Percentiles rank a stretch among this genome's conserved stretches.
Conservation (phyloP, 768 basidiomycete species). For the Termitomyces sp. region DNA sequence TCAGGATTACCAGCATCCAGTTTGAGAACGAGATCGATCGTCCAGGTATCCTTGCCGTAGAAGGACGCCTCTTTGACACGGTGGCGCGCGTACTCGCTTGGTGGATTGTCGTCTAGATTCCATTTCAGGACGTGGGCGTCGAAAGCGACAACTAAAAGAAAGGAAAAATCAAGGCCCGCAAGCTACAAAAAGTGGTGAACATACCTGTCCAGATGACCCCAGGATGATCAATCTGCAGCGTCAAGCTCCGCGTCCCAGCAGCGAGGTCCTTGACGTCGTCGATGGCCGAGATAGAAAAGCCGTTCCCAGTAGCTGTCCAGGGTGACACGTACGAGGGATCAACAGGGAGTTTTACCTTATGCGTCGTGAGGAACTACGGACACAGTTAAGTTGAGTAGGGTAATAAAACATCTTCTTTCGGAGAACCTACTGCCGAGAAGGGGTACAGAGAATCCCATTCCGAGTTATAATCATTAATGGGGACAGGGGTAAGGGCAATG, state of each 20-base stretch:
- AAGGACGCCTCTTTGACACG: constrained; percentile 92
- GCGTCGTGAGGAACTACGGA: constrained; percentile 75
- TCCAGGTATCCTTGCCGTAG: constrained; percentile 72
- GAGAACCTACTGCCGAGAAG: constrained; percentile 56
- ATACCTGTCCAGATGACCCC: constrained; percentile 84
- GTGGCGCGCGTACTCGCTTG: constrained; percentile 71
- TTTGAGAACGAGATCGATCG: constrained; percentile 68
- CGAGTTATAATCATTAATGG: constrained; percentile 72
- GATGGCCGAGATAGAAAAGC: constrained; percentile 53
- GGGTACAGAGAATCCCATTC: constrained; percentile 91
- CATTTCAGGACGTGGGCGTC: constrained; percentile 86
- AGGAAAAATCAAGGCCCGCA: background rate
- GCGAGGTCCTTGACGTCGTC: constrained; percentile 51
- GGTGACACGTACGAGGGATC: constrained; percentile 47
- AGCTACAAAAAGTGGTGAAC: background rate
- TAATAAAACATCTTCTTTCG: background rate
- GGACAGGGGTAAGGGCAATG: constrained; percentile 34
- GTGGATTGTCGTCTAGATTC: constrained; percentile 79
- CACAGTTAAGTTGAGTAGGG: background rate
- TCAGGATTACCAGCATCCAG: constrained; percentile 28
- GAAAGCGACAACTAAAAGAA: constrained; percentile 69
- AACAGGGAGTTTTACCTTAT: constrained; percentile 66
- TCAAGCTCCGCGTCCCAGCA: constrained; percentile 66
- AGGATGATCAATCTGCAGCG: constrained; percentile 69
- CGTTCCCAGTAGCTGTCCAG: constrained; percentile 33